Evolutionary conservation across 148 eudicot species (phyloP).

Genomic region (Arctostaphylos glauca): DNA sequence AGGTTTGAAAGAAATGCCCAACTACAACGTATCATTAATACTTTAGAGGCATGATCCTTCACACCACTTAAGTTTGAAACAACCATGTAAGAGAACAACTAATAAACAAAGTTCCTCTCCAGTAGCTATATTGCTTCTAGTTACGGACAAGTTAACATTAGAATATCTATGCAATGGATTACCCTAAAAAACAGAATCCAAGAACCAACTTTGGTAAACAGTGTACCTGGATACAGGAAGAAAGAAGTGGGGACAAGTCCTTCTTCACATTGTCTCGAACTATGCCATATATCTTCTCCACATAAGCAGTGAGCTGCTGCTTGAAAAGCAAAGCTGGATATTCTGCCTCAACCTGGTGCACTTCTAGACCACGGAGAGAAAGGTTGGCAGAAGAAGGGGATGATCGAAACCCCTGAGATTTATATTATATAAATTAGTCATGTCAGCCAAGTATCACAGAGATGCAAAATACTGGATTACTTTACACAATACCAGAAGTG

Average conservation of each 20-base stretch:
- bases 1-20: neutral
- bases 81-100: neutral
- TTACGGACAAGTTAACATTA: neutral
- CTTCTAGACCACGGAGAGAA: slow-evolving; percentile 43
- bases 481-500: neutral
- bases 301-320: slow-evolving; percentile 93
- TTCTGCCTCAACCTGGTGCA: slow-evolving; percentile 78
- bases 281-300: slow-evolving; percentile 82
- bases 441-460: neutral
- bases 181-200: neutral
- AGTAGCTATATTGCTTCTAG: no score
- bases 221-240: slow-evolving; percentile 77
- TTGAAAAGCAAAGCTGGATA: slow-evolving; percentile 94
- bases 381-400: slow-evolving; percentile 54
- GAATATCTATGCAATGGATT: neutral
- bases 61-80: neutral
- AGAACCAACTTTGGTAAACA: neutral
- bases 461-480: neutral
- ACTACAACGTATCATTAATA: neutral
- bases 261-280: slow-evolving; percentile 70
- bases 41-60: neutral
- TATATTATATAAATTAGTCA: neutral
- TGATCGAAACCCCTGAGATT: slow-evolving; percentile 65
- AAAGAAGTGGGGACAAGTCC: slow-evolving; percentile 56
- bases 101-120: neutral